Evolutionary conservation across 305 asterid genomes (phyloP).

Genomic region (Withania somnifera): DNA sequence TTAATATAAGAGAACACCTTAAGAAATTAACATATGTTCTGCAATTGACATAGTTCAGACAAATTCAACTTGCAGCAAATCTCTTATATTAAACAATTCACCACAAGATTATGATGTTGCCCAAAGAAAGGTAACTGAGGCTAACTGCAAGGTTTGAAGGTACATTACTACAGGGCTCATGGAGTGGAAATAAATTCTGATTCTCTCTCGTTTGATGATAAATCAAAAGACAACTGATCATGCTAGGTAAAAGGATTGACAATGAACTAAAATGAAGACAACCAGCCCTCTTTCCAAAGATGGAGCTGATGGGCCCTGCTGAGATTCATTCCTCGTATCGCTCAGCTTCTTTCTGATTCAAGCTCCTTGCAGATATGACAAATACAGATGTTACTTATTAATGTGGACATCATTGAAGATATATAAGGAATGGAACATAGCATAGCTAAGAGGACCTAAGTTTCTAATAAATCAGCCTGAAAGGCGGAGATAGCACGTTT

Average conservation of each 20-base stretch:
- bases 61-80: not conserved
- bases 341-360: not conserved
- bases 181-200: not conserved
- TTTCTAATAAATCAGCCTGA: not conserved
- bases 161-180: not conserved
- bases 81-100: not conserved
- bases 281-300: not conserved
- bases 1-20: not conserved
- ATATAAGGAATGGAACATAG: not conserved
- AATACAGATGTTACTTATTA: not conserved
- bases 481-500: not conserved
- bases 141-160: not conserved
- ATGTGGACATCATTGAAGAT: not conserved
- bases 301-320: no score
- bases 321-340: no score
- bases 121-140: not conserved
- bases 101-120: not conserved
- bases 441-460: not conserved
- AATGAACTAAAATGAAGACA: not conserved
- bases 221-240: not conserved
- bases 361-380: not conserved
- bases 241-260: not conserved
- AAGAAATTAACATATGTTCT: not conserved
- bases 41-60: not conserved
- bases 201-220: not conserved